Evolutionary conservation across 73 alveolate species (phyloP), one percentile per base, ranked within the genome.

Genomic region (Strombidium stylifer): DNA sequence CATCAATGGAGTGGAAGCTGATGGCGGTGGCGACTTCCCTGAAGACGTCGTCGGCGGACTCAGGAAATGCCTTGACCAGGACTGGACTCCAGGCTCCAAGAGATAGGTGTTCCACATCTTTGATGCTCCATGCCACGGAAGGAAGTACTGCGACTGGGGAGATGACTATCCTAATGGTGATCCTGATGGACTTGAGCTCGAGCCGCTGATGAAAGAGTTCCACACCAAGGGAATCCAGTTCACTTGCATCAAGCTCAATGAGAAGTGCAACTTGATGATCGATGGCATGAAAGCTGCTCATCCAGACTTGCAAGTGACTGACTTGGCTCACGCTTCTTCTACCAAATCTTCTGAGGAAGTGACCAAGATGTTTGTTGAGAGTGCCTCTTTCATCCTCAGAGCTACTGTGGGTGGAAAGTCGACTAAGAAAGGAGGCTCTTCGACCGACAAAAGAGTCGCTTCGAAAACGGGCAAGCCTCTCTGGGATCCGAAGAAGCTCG

Each of bases 111-210:
- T 77, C 24, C 40, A 75, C 21, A 76, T 84, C 19, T 39, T 71
- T 24, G 94, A 84, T 51, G 94, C 94, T 32, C 93, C 93, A 8
- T 57, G 85, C 41, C 93, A 82, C 65, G 93, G 93, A 12, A 55
- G 31, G 23, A 50, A 82, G 31, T 72, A 36, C 53, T 67, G 42
- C 36, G 84, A 70, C 31, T 18, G 46, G 18, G 51, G 59, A 11
- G 64, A 62, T 28, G 64, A 56, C 40, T 81, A 40, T 71, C 86
- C 86, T 3, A 16, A 74, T 26, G 89, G 89, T 18, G 49, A 58
- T 59, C 86, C 86, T 16, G 42, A 74, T 37, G 86, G 91, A 31
- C 15, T 31, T 39, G 56, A 44, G 46, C 54, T 73, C 51, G 82
- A 71, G 61, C 34, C 46, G 2, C 61, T 54, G 46, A 73, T 82